Evolutionary conservation across 345 rosid species (phyloP), one percentile per base, ranked within the genome.

Genomic region (Hypericum androsaemum): DNA sequence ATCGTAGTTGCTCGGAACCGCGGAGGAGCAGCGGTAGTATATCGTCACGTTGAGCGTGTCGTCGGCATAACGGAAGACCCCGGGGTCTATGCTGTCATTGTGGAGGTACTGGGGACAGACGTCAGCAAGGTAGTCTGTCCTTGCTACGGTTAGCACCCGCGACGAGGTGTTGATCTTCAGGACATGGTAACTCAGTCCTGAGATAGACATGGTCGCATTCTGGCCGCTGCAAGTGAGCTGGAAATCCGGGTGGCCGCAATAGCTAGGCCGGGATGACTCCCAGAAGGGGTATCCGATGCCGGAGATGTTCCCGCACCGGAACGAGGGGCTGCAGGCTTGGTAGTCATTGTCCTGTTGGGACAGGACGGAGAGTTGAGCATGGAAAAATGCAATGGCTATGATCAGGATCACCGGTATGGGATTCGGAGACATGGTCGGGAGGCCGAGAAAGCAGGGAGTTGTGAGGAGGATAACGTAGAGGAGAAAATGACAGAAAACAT

Each of bases 211-310:
- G 47, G 7, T 52, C 2, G 65, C 43, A 0, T 43, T 5, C 8
- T 60, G 32, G 22, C 14, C 43, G 6, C 28, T 59, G 37, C 77
- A 69, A 39, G 45, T 22, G 3, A 74, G 53, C 37, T 52, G 7
- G 10, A 69, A 72, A 0, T 53, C 52, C 8, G 73, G 57, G 6
- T 5, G 43, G 2, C 82, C 77, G 3, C 77, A 74, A 37, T 55
- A 52, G 6, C 8, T 37, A 15, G 60, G 37, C 35, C 46, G 58
- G 49, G 41, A 36, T 7, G 11, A 36, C 13, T 67, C 74, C 73
- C 63, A 71, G 60, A 77, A 77, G 7, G 73, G 75, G 42, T 61
- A 77, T 22, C 16, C 13, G 12, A 71, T 10, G 39, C 3, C n/a
- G 12, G 12, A 14, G 45, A 61, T 39, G 58, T 15, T 44, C 22